Evolutionary conservation across 306 rosid genomes (phyloP), one percentile per base, ranked within the genome.

Genomic region (Pyrus communis): DNA sequence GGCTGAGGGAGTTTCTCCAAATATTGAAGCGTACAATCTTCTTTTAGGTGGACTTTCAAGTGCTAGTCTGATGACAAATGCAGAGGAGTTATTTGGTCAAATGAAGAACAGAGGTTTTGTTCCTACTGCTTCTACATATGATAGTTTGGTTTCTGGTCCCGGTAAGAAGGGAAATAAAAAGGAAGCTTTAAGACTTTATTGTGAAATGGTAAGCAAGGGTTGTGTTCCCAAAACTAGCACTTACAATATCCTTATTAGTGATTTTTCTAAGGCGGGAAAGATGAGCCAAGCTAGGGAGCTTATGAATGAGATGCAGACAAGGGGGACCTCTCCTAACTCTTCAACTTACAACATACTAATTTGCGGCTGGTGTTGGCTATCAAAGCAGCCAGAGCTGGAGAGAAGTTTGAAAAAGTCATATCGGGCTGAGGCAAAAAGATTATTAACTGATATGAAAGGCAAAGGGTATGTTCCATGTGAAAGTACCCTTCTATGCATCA

Each of bases 241-340:
- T 52, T 95, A 86, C 78, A 92, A 95, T 76, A 92, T 87, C 80
- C 99, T 95, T 63, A 89, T 95, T 76, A 76, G 84, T 79, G 95
- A 92, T 88, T 89, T 76, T 72, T 93, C 96, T 30, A 86, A 88
- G 82, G 87, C 75, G 30, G 97, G 96, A 76, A 92, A 88, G 87
- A 95, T 89, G 99, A 82, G 77, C 70, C 92, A 92, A 82, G 99
- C 99, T 65, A 84, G 85, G 81, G 99, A 90, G 82, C 92, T 95
- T 78, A 82, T 88, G 91, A 88, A 95, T 69, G 97, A 95, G 85
- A 90, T 92, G 99, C 82, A 77, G 84, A 69, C 77, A 28, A 84
- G 91, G 78, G 96, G 97, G 74, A 85, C 86, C 76, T 67, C 72
- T 69, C 92, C 97, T 73, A 90, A 90, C 81, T 86, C 97, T 84